Evolutionary conservation across 1,139 yeast species (phyloP).

Genomic region (Scheffersomyces illinoinensis): DNA sequence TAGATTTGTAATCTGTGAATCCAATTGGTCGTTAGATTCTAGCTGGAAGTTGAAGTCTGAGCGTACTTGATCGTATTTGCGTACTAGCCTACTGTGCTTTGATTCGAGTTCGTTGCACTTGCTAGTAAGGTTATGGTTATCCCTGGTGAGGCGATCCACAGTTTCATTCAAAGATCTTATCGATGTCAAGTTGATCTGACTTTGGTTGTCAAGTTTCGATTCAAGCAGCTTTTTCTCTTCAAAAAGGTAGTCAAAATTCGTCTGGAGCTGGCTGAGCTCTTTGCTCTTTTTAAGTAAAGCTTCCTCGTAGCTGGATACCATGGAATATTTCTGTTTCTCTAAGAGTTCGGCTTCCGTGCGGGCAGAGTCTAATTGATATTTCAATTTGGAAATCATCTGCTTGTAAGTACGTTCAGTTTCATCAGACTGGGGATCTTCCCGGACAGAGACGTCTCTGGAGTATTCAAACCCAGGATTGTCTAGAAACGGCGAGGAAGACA

Average conservation of each 20-base stretch:
- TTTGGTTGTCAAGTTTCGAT: conserved; percentile 47
- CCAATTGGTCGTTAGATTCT: conserved; percentile 30
- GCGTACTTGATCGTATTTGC: conserved; percentile 31
- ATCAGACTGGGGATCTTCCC: conserved; percentile 10
- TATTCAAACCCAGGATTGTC: conserved; percentile 31
- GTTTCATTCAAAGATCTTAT: conserved; percentile 38
- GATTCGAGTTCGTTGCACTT: conserved; percentile 22
- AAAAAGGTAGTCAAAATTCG: conserved; percentile 57
- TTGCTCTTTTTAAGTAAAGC: conserved; percentile 32
- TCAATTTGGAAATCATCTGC: conserved; percentile 22
- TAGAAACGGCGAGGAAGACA: conserved; percentile 45
- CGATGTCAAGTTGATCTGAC: conserved; percentile 42
- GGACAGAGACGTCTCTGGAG: neutral
- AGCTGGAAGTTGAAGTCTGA: conserved; percentile 32
- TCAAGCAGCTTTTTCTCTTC: conserved; percentile 59
- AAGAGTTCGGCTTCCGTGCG: conserved; percentile 36
- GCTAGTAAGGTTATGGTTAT: conserved; percentile 14
- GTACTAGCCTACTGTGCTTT: conserved; percentile 21
- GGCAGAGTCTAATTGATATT: conserved; percentile 30
- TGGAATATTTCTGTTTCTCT: conserved; percentile 32
- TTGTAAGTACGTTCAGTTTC: conserved; percentile 15
- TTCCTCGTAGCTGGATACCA: conserved; percentile 29
- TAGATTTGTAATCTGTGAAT: conserved; percentile 22
- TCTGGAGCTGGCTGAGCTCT: conserved; percentile 40
- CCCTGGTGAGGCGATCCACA: conserved; percentile 17